Evolutionary conservation across 768 basidiomycete species (phyloP).

Genomic region (Lactarius sp.): DNA sequence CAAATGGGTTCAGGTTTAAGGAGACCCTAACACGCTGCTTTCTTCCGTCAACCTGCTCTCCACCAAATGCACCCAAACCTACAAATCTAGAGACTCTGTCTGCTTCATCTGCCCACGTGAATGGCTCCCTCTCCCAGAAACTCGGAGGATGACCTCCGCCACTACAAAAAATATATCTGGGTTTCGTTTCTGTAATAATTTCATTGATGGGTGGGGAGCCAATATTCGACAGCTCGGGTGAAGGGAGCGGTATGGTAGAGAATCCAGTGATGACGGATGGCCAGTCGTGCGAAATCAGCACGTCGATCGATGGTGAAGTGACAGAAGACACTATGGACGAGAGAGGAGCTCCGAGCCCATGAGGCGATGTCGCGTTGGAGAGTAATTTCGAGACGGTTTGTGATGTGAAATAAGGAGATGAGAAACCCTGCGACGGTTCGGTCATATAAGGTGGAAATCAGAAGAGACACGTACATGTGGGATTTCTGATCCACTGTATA

Average conservation of each 20-base stretch:
- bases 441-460: conserved; percentile 50
- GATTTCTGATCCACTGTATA: conserved; percentile 55
- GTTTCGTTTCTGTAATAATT: conserved; percentile 58
- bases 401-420: conserved; percentile 68
- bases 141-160: conserved; percentile 57
- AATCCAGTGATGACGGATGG: conserved; percentile 60
- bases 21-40: conserved; percentile 70
- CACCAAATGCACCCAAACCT: conserved; percentile 84
- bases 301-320: conserved; percentile 65
- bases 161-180: conserved; percentile 83
- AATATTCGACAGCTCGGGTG: conserved; percentile 40
- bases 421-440: conserved; percentile 51
- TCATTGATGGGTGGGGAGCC: conserved; percentile 61
- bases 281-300: conserved; percentile 79
- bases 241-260: conserved; percentile 46
- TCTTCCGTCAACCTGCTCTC: conserved; percentile 51
- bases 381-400: conserved; percentile 68
- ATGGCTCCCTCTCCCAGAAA: conserved; percentile 97
- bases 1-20: not conserved
- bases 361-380: conserved; percentile 59
- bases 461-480: conserved; percentile 49
- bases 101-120: conserved; percentile 70
- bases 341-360: conserved; percentile 47
- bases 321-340: conserved; percentile 61
- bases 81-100: conserved; percentile 74